These are phyloP conservation scores for Coprinopsis sp. DNA, from an alignment of 768 basidiomycete genomes.

Conservation along the genomic window DNA sequence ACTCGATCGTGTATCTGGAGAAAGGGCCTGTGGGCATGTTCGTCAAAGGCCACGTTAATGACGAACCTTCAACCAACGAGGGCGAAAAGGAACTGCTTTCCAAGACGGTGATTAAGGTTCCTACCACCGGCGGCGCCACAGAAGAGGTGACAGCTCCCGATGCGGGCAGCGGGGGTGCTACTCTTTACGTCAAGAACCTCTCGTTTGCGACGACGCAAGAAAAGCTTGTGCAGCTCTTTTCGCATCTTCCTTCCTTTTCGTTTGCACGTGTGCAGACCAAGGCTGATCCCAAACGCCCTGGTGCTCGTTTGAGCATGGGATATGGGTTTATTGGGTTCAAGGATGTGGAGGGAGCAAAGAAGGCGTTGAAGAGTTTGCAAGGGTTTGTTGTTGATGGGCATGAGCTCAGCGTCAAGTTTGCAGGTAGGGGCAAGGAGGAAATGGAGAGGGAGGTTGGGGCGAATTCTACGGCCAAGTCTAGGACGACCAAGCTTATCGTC, in stretches of 20 bases:
- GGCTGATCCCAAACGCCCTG: constrained; percentile 72
- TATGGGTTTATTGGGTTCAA: constrained; percentile 95
- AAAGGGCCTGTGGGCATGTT: constrained; percentile 89
- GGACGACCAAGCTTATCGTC: constrained; percentile 91
- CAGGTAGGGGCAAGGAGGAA: constrained; percentile 75
- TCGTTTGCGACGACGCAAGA: constrained; percentile 87
- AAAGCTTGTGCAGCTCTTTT: constrained; percentile 63
- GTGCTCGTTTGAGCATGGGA: constrained; percentile 78
- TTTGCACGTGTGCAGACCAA: constrained; percentile 93
- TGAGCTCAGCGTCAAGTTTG: constrained; percentile 76
- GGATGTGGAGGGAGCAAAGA: constrained; percentile 64
- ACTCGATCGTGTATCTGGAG: constrained; percentile 88
- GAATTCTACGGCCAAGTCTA: constrained; percentile 42
- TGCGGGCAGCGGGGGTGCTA: constrained; percentile 63
- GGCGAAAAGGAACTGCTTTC: not conserved
- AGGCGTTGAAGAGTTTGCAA: constrained; percentile 72
- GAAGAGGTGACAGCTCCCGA: constrained; percentile 31
- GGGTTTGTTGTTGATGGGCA: constrained; percentile 87
- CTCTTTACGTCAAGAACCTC: constrained; percentile 92
- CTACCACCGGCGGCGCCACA: constrained; percentile 38
- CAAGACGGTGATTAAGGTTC: not conserved
- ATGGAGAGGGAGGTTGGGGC: constrained; percentile 25
- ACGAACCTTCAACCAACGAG: not conserved
- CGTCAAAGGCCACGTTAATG: constrained; percentile 25
- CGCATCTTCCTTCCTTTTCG: constrained; percentile 69